phyloP scores from a whole-genome alignment of 495 filamentous ascomycete species.

The Xylaria palmicola region DNA sequence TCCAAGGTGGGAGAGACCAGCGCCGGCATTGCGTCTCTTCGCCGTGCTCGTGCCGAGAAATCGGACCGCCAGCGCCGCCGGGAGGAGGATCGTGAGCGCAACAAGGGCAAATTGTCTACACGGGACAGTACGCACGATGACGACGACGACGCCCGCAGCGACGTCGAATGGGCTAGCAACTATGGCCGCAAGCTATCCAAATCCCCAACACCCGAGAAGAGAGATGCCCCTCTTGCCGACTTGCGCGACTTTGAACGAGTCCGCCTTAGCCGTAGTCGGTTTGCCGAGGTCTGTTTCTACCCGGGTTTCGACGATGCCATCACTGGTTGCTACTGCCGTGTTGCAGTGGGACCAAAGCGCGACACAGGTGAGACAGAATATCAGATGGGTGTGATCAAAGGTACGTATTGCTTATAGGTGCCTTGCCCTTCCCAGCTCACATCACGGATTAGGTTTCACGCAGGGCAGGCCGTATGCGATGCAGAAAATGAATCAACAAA shows the following conservation, averaged over 20 bases:
- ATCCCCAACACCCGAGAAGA: constrained; percentile 47
- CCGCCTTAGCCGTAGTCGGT: constrained; percentile 75
- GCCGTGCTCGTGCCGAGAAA: constrained; percentile 81
- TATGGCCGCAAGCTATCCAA: constrained; percentile 40
- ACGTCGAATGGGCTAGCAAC: constrained; percentile 65
- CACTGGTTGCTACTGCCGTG: constrained; percentile 72
- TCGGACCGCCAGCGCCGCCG: constrained; percentile 72
- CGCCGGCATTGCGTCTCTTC: constrained; percentile 76
- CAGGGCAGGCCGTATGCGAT: constrained; percentile 79
- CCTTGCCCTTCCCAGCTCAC: constrained; percentile 33
- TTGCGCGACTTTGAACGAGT: constrained; percentile 80
- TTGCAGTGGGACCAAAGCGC: constrained; percentile 71
- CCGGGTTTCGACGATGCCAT: constrained; percentile 83
- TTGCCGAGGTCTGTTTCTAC: constrained; percentile 84
- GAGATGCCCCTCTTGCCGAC: constrained; percentile 56
- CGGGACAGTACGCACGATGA: constrained; percentile 39
- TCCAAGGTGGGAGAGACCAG: constrained; percentile 77
- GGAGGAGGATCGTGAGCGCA: constrained; percentile 64
- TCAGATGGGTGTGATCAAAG: constrained; percentile 81
- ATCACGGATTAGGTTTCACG: constrained; percentile 58
- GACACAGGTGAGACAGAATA: constrained; percentile 71
- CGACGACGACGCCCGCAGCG: constrained; percentile 66
- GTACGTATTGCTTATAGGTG: constrained; percentile 39
- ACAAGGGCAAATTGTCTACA: constrained; percentile 47
- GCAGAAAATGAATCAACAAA: constrained; percentile 64